Percentiles rank a stretch among this genome's conserved stretches.
phyloP scores from a whole-genome alignment of 345 rosid species.

The Rhodamnia rubescens region DNA sequence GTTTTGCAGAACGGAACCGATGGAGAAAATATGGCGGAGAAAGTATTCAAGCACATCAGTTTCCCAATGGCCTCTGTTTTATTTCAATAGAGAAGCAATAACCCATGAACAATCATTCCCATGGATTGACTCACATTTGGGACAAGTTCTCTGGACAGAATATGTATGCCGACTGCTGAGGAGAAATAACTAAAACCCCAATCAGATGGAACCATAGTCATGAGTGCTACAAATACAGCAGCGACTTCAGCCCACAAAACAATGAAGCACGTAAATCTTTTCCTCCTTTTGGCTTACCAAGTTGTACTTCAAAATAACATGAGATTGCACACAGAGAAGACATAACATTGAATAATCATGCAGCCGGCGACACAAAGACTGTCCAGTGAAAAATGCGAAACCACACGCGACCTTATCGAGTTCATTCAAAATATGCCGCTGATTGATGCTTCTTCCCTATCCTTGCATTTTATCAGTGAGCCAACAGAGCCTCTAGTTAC shows the following conservation, averaged over 20 bases:
- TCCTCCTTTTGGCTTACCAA: not conserved
- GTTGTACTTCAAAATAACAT: not conserved
- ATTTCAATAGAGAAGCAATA: not conserved
- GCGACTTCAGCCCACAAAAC: not conserved
- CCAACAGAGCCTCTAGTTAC: not conserved
- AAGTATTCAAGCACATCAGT: not conserved
- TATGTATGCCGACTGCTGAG: not conserved
- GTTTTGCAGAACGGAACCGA: not conserved
- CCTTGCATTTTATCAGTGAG: not conserved
- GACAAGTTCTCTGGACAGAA: not conserved
- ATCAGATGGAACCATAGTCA: not conserved
- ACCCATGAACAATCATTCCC: not conserved
- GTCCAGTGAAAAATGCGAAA: not conserved
- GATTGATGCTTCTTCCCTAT: not conserved
- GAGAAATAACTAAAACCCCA: not conserved
- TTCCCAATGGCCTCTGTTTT: not conserved
- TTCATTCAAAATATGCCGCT: not conserved
- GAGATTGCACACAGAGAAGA: not conserved
- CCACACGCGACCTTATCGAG: not conserved
- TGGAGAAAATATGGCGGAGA: not conserved
- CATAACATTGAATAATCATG: not conserved
- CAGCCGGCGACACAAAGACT: not conserved
- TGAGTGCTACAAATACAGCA: not conserved
- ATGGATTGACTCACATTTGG: not conserved
- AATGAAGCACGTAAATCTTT: not conserved